Percentiles rank a stretch among this genome's conserved stretches.
Evolutionary conservation across 2,329 filamentous ascomycete genomes (phyloP).

Genomic region (Fusarium albidum): DNA sequence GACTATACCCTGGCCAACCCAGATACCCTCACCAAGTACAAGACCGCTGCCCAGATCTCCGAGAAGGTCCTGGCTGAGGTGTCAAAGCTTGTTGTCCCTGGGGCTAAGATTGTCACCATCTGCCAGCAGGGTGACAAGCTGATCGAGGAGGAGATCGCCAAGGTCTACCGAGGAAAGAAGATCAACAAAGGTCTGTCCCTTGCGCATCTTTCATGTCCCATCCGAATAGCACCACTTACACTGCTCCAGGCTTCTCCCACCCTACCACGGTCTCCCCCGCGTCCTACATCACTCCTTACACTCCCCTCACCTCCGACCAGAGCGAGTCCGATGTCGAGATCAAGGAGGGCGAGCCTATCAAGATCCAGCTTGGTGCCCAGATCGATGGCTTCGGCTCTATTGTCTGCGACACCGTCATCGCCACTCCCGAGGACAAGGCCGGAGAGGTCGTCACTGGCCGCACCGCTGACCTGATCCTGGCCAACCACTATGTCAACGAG

Average conservation of each 20-base stretch:
- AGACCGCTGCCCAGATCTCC: constrained; percentile 93
- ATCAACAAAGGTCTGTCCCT: constrained; percentile 78
- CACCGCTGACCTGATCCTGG: constrained; percentile 85
- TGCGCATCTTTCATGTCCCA: constrained; percentile 1
- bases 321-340: constrained; percentile 83
- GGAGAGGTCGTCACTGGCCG: constrained; percentile 75
- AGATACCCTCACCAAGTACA: constrained; percentile 98
- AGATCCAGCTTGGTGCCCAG: constrained; percentile 99
- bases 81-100: constrained; percentile 75
- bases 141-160: constrained; percentile 89
- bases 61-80: constrained; percentile 95
- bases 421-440: constrained; percentile 67
- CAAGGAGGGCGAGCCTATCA: constrained; percentile 86
- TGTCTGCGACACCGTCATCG: constrained; percentile 90
- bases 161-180: constrained; percentile 99
- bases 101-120: constrained; percentile 90
- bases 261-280: constrained; percentile 95
- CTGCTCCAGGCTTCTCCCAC: constrained; percentile 78
- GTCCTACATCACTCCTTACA: constrained; percentile 96
- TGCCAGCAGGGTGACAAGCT: constrained; percentile 97
- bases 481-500: constrained; percentile 96
- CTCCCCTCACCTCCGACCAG: constrained; percentile 85
- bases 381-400: constrained; percentile 98
- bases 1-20: constrained; percentile 92
- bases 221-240: constrained; percentile 25